phyloP scores from a whole-genome alignment of 2,329 filamentous ascomycete genomes.

The Acarospora socialis region DNA sequence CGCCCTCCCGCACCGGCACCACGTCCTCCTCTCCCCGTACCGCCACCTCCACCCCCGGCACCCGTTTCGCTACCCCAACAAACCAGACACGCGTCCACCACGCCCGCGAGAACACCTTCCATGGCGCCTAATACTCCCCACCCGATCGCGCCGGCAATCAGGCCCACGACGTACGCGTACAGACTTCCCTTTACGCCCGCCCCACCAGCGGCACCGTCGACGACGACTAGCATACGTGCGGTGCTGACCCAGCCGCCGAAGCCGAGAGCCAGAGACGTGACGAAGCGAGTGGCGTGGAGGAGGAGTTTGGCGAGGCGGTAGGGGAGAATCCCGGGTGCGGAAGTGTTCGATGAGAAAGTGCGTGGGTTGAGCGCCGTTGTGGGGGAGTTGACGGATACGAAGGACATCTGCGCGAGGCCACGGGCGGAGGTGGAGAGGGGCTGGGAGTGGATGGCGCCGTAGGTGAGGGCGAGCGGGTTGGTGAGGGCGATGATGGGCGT shows the following conservation, averaged over 20 bases:
- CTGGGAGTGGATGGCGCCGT: conserved; percentile 84
- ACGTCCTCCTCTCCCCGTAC: no score
- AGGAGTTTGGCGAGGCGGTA: conserved; percentile 86
- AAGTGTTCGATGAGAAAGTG: conserved; percentile 29
- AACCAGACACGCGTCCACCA: conserved; percentile 76
- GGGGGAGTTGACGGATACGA: conserved; percentile 57
- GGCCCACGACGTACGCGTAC: conserved; percentile 86
- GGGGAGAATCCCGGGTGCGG: conserved; percentile 50
- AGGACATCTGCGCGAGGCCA: conserved; percentile 66
- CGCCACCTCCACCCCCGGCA: conserved; percentile 42
- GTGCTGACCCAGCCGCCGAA: conserved; percentile 96
- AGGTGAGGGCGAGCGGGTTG: conserved; percentile 83
- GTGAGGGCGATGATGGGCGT: conserved; percentile 74
- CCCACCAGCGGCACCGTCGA: conserved; percentile 38
- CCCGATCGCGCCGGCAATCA: conserved; percentile 87
- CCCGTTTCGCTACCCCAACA: conserved; percentile 86
- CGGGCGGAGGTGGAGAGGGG: conserved; percentile 64
- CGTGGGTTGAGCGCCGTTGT: conserved; percentile 48
- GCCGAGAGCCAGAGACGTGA: conserved; percentile 79
- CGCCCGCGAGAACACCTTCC: conserved; percentile 74
- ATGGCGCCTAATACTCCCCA: conserved; percentile 87
- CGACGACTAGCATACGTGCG: conserved; percentile 59
- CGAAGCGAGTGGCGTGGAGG: conserved; percentile 75
- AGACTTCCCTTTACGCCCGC: conserved; percentile 55
- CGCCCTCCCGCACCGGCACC: no score